Evolutionary conservation across 225 moss, liverwort and hornwort genomes (phyloP), one percentile per base, ranked within the genome.

Genomic region (Polytrichum formosum): DNA sequence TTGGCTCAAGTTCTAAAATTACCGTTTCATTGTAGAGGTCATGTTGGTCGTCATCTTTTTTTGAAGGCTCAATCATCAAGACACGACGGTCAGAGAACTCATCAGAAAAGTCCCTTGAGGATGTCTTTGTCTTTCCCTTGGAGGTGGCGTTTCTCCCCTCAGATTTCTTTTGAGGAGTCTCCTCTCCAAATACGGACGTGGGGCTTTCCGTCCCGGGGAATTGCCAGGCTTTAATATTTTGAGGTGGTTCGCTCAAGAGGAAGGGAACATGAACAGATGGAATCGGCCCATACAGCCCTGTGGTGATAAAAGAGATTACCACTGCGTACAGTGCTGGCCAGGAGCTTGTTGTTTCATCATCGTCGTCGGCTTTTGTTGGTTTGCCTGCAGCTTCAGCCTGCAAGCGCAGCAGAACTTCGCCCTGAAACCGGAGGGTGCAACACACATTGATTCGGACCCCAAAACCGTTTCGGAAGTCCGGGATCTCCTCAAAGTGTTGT

Each of bases 251-350:
- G 82, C 98, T 94, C 8, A 94, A 90, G 79, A 98, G 92, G 77
- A 98, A 90, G 21, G 98, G 94, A 30, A 98, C 89, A 26, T 88
- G 87, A 13, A 92, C 85, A 31, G 82, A 88, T 61, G 90, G 90
- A 76, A 98, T 98, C 18, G 87, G 84, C 73, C 94, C 98, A 73
- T 98, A 98, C 21, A 90, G 74, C 27, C 98, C 94, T 21, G 94
- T 85, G 23, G 98, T 87, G 69, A 76, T 74, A 73, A 98, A 92
- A 13, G 91, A 90, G 53, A 98, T 77, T 17, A 98, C 91, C 21
- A 88, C 88, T 27, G 92, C 94, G 71, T 98, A 98, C 63, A 98
- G 79, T 63, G 98, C 94, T 80, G 98, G 98, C 97, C 94, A 98
- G 56, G 90, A 87, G 72, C 86, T 81, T 62, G 83, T 35, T 26